Base-by-base conservation (phyloP, 805 yeast genomes). In the Candida nonsorbophila region DNA sequence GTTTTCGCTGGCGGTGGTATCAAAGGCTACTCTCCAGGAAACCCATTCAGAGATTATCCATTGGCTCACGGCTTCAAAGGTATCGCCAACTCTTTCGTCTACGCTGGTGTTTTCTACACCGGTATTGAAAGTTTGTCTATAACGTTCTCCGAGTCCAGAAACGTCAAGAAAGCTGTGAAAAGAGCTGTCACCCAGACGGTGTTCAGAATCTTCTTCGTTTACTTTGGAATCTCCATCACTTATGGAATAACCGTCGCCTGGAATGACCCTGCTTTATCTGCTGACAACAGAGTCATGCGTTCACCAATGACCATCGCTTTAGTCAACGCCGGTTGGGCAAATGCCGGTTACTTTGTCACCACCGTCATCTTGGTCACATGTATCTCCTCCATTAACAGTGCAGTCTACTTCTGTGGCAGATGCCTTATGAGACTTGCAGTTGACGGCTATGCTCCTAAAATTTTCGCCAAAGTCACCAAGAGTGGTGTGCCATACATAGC, bases 81-180 rank as follows among this genome's bases (percentile, higher is more conserved):
- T 22, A 45, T 68, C 16, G 50, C 65, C 1, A 55, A 63, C 6
- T 69, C 69, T n/a, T 70, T 70, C 37, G 71, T 68, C 15, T 55
- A 65, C 24, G 72, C 75, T 10, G 70, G 60, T 23, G 58, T 52
- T 29, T 43, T 55, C 16, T 55, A 41, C 30, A 55, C 57, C 13
- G 67, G 66, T 26, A 48, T 55, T 22, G 58, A 51, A 32, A 30
- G 41, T 14, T 38, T 55, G n/a, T 33, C 44, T 15, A 23, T 52
- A 6, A 41, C 47, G 13, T 53, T 51, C 7, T 56, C 61, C 6
- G 67, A 61, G 37, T 48, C 54, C 7, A 40, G 45, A 43, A 34
- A 53, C 28, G 65, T 63, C 15, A 44, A 62, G 37, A 45, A 53
- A 25, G 40, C 51, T 7, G 51, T 57, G 14, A 48, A 44, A 32